These are phyloP conservation scores for Diospyros kaki DNA, from an alignment of 148 eudicot species.

Conservation along the genomic window DNA sequence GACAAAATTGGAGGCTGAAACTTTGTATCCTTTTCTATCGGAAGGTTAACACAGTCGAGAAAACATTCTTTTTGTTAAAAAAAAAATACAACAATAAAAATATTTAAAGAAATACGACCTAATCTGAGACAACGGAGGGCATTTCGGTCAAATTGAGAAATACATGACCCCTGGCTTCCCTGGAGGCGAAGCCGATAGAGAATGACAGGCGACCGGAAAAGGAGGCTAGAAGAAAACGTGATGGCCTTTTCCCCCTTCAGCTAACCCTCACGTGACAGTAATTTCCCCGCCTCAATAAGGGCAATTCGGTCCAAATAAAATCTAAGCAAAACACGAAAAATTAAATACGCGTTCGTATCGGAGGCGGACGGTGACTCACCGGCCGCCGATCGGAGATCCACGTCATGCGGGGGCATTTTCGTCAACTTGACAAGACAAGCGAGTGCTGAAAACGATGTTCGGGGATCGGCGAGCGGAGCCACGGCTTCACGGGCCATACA, in stretches of 20 bases:
- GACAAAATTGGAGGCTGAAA: too few relatives aligned
- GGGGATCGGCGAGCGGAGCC: neutral
- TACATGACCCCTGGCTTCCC: neutral
- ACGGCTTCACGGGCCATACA: neutral
- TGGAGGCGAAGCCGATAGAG: slow-evolving; percentile 7
- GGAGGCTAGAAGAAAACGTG: slow-evolving; percentile 8
- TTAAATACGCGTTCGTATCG: too few relatives aligned
- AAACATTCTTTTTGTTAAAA: too few relatives aligned
- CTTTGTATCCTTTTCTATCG: too few relatives aligned
- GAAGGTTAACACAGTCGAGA: too few relatives aligned
- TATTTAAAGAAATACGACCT: too few relatives aligned
- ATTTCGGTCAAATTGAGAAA: neutral
- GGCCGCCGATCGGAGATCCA: neutral
- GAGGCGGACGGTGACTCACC: neutral
- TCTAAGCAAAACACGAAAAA: neutral
- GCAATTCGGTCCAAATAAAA: neutral
- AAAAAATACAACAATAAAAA: too few relatives aligned
- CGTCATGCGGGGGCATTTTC: neutral
- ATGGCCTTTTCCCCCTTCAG: too few relatives aligned
- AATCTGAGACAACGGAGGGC: neutral
- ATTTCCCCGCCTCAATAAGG: neutral
- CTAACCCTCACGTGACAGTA: neutral
- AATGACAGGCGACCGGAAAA: slow-evolving; percentile 34
- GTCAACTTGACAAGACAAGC: neutral
- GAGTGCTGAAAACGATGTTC: neutral